Conservation (phyloP, 1,284 basidiomycete species). For the Ustilago sp. region DNA sequence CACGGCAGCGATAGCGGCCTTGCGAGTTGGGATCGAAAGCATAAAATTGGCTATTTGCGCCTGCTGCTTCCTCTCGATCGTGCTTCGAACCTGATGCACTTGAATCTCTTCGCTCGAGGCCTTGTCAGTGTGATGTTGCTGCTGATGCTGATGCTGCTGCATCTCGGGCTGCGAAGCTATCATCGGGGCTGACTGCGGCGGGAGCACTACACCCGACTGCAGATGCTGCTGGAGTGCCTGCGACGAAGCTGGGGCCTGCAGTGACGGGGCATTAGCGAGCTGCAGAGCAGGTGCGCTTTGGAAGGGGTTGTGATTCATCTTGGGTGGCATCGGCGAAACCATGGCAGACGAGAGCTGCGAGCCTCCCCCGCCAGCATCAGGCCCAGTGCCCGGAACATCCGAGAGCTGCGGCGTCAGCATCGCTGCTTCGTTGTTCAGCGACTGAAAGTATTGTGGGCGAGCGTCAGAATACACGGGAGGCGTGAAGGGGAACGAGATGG, state of each 20-base stretch:
- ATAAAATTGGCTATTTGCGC: slow-evolving; percentile 58
- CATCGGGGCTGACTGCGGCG: slow-evolving; percentile 41
- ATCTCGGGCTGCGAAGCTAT: slow-evolving; percentile 33
- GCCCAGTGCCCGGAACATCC: slow-evolving; percentile 21
- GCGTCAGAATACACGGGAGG: slow-evolving; percentile 57
- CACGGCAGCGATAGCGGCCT: slow-evolving; percentile 41
- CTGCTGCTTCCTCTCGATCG: slow-evolving; percentile 60
- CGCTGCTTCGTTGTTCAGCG: slow-evolving; percentile 45
- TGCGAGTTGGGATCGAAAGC: slow-evolving; percentile 56
- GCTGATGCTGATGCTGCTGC: slow-evolving; percentile 13
- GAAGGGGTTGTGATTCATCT: slow-evolving; percentile 43
- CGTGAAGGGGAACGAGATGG: slow-evolving; percentile 64
- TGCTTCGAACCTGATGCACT: slow-evolving; percentile 50
- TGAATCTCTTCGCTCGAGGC: slow-evolving; percentile 44
- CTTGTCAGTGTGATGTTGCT: slow-evolving; percentile 25
- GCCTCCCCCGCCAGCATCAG: slow-evolving; percentile 18
- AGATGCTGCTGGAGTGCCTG: slow-evolving; percentile 47
- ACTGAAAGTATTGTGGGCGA: slow-evolving; percentile 48
- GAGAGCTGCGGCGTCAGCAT: slow-evolving; percentile 50
- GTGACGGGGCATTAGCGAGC: slow-evolving; percentile 19
- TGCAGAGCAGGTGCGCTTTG: slow-evolving; percentile 27
- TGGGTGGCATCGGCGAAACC: slow-evolving; percentile 43
- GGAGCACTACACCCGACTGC: slow-evolving; percentile 19
- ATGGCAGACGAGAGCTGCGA: slow-evolving; percentile 41
- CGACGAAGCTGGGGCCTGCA: slow-evolving; percentile 37